Evolutionary conservation across 306 rosid genomes (phyloP), one percentile per base, ranked within the genome.

Genomic region (Lathyrus oleraceus): DNA sequence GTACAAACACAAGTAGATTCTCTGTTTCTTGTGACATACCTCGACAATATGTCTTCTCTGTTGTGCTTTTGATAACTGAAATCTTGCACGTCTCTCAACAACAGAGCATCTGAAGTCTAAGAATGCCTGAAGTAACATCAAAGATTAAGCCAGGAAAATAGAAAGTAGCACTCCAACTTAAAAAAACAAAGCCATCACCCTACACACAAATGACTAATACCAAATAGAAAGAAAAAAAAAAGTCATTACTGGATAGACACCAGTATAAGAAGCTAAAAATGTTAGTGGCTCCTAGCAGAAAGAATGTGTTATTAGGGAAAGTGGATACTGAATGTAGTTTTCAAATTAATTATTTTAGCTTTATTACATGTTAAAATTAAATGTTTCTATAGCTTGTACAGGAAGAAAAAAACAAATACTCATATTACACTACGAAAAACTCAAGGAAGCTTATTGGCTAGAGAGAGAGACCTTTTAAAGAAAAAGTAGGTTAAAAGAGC

Each of bases 101-200:
- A 94, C 92, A 59, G 88, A 87, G 80, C 97, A 94, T 78, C 99
- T 89, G 72, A 94, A 94, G 73, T 88, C 92, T 74, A 94, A 73
- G 79, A 94, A 94, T 20, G 91, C 96, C 96, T 94, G 89, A 45
- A 52, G 39, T 66, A 14, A 60, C 12, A 65, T 63, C 35, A 6
- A 64, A 52, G n/a, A 73, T 61, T 44, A n/a, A 15, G 44, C 69
- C 65, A 39, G 6, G 28, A 61, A 73, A 57, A 65, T 9, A 54
- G 40, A 57, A 68, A 19, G 39, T 43, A 54, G 49, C 51, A 12
- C 9, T 54, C 59, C 19, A 56, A 48, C 42, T 40, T 76, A 2
- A 15, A 4, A 57, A 17, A 65, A 70, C 2, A 47, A 43, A 35
- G 13, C 16, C 43, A 74, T 23, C 38, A 61, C 19, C 30, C 45